Conservation (phyloP, 1,284 basidiomycete genomes). For the Trametes hirsuta region DNA sequence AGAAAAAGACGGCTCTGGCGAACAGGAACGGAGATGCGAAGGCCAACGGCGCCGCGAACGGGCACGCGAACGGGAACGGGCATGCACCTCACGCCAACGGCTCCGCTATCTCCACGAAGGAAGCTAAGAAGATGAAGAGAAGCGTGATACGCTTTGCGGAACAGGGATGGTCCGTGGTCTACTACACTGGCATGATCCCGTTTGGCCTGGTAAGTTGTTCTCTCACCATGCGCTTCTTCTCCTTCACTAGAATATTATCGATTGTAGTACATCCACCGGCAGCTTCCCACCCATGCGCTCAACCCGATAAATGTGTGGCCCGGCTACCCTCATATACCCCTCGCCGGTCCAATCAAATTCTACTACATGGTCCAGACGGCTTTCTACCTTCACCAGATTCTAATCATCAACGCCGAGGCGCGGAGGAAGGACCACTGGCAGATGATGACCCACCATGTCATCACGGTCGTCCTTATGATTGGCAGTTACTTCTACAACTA, state of each 20-base stretch:
- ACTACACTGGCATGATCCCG: conserved; percentile 76
- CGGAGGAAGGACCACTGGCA: conserved; percentile 91
- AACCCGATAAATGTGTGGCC: conserved; percentile 78
- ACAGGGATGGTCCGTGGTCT: conserved; percentile 89
- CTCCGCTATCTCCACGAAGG: conserved; percentile 33
- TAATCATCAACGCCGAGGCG: conserved; percentile 94
- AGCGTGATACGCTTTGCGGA: conserved; percentile 89
- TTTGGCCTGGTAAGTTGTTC: conserved; percentile 79
- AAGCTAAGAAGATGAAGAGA: conserved; percentile 63
- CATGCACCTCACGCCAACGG: conserved; percentile 33
- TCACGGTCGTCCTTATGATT: conserved; percentile 82
- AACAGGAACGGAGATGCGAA: conserved; percentile 29
- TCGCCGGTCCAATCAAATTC: conserved; percentile 83
- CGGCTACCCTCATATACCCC: conserved; percentile 80
- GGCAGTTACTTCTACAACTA: conserved; percentile 84
- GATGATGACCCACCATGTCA: conserved; percentile 96
- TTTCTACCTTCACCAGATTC: conserved; percentile 91
- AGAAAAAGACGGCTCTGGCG: conserved; percentile 30
- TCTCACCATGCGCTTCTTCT: conserved; percentile 17
- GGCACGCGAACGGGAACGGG: conserved; percentile 36
- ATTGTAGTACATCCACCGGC: conserved; percentile 75
- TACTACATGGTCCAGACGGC: conserved; percentile 94
- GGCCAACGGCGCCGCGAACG: conserved; percentile 30
- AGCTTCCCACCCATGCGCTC: conserved; percentile 71
- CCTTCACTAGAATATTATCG: conserved; percentile 3